Conservation (phyloP, 140 eudicot genomes). For the Erigeron philadelphicus region DNA sequence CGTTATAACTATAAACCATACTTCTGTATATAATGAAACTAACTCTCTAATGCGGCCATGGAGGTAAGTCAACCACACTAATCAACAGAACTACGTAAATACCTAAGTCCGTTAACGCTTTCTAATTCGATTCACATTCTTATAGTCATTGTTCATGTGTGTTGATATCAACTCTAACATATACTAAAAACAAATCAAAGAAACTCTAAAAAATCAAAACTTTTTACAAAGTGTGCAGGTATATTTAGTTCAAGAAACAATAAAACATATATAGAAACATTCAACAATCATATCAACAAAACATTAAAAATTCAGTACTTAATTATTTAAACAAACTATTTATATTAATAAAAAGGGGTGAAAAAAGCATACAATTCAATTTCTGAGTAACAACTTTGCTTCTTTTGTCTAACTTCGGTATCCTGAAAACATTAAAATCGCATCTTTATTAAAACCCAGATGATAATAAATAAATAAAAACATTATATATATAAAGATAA, state of each 20-base stretch:
- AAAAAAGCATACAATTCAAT: conserved; percentile 52
- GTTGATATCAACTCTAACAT: background rate
- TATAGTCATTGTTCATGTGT: background rate
- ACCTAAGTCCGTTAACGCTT: background rate
- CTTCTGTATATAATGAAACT: background rate
- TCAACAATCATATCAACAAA: too few species aligned
- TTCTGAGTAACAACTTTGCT: conserved; percentile 61
- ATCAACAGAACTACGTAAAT: background rate
- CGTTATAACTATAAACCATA: background rate
- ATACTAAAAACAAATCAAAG: too few species aligned
- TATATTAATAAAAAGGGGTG: background rate
- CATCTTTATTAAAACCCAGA: background rate
- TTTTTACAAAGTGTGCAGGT: too few species aligned
- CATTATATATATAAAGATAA: too few species aligned
- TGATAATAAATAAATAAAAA: background rate
- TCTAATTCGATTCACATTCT: background rate
- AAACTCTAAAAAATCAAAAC: background rate
- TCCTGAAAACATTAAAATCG: conserved; percentile 38
- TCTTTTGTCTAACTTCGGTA: conserved; percentile 53
- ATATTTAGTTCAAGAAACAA: too few species aligned
- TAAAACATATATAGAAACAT: too few species aligned
- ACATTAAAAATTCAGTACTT: too few species aligned
- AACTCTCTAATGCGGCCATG: background rate
- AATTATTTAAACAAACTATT: too few species aligned
- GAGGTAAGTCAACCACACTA: background rate